A percentile compares a stretch with the other conserved stretches of the same genome.
Conservation (phyloP, 495 filamentous ascomycete genomes). For the Daldinia vernicosa region DNA sequence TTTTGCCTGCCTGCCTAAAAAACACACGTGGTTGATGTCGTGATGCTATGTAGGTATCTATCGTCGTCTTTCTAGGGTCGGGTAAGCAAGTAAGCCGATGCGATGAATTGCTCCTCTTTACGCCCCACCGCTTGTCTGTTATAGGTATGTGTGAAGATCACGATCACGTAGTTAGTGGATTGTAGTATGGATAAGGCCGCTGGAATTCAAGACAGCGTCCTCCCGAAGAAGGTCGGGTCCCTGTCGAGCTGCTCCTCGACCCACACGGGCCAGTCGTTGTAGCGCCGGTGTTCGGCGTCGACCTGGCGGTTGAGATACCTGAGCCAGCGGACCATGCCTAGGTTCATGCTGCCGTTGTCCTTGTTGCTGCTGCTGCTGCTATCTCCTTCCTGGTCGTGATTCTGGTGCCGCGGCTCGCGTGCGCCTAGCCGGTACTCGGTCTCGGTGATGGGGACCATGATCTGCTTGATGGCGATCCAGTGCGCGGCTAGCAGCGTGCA, state of each 20-base stretch:
- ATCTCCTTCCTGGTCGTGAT: neutral
- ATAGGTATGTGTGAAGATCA: neutral
- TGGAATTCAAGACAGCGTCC: conserved; percentile 1
- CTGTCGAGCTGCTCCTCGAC: conserved; percentile 53
- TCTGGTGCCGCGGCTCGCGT: conserved; percentile 6
- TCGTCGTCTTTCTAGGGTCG: neutral
- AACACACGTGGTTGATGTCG: neutral
- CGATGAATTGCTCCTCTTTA: neutral
- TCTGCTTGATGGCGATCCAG: conserved; percentile 66
- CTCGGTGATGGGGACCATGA: conserved; percentile 61
- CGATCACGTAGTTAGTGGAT: no score
- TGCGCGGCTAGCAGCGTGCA: conserved; percentile 64
- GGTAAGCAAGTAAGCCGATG: neutral
- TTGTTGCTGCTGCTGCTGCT: neutral
- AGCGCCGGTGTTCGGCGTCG: conserved; percentile 48
- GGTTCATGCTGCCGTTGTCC: conserved; percentile 22
- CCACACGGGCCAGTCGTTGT: conserved; percentile 60
- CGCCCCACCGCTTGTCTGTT: neutral
- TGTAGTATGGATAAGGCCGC: neutral
- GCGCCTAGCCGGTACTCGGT: conserved; percentile 41
- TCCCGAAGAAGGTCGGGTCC: conserved; percentile 51
- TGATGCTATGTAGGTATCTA: neutral
- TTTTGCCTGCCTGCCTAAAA: no score
- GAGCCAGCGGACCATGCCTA: conserved; percentile 53
- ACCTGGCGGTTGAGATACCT: conserved; percentile 53